phyloP scores from a whole-genome alignment of 805 yeast species.

The Candida easanensis region DNA sequence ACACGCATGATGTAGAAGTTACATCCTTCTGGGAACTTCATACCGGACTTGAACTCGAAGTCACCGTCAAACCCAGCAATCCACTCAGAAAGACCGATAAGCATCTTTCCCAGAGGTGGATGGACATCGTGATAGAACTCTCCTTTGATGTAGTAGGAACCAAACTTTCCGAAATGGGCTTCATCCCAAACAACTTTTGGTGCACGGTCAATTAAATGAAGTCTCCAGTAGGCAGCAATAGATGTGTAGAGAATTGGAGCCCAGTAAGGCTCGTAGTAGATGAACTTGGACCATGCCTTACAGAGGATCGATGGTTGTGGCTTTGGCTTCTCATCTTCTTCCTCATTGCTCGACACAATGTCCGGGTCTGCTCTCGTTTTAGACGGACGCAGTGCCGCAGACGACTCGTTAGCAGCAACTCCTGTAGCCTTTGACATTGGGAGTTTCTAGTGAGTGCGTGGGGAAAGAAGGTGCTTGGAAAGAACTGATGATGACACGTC shows the following conservation, averaged over 20 bases:
- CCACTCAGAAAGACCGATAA: slow-evolving; percentile 75
- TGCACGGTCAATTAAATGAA: slow-evolving; percentile 55
- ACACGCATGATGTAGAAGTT: slow-evolving; percentile 66
- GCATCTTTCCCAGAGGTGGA: slow-evolving; percentile 83
- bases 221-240: slow-evolving; percentile 52
- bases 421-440: slow-evolving; percentile 15
- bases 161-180: slow-evolving; percentile 87
- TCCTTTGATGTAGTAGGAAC: slow-evolving; percentile 73
- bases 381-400: slow-evolving; percentile 4
- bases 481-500: slow-evolving; percentile 7
- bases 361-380: not conserved
- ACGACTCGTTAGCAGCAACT: slow-evolving; percentile 7
- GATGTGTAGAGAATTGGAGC: slow-evolving; percentile 45
- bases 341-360: not conserved
- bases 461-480: not conserved
- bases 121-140: slow-evolving; percentile 86
- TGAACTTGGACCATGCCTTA: slow-evolving; percentile 1
- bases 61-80: slow-evolving; percentile 80
- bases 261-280: slow-evolving; percentile 20
- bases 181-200: slow-evolving; percentile 82
- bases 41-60: slow-evolving; percentile 72
- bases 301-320: not conserved
- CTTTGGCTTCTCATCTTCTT: slow-evolving; percentile 3
- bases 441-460: not conserved
- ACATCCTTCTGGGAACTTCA: slow-evolving; percentile 55